Conservation (phyloP, 1,284 basidiomycete species). For the Gymnopus androsaceus region DNA sequence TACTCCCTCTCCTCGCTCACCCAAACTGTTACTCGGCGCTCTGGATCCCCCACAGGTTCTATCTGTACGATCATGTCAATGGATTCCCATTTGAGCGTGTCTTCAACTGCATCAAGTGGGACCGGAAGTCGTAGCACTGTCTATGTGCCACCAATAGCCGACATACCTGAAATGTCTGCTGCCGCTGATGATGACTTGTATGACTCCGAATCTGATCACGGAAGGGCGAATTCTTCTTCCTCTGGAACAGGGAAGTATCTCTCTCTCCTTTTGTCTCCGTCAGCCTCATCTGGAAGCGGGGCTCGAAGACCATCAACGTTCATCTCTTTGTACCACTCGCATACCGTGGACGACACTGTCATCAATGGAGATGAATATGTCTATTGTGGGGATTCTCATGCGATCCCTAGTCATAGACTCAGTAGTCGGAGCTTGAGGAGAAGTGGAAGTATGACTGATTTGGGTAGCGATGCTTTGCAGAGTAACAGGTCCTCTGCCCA, state of each 20-base stretch:
- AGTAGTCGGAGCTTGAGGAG: slow-evolving; percentile 50
- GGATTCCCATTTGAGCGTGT: slow-evolving; percentile 40
- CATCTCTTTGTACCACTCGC: slow-evolving; percentile 56
- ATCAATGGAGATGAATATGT: slow-evolving; percentile 63
- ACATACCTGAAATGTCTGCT: slow-evolving; percentile 59
- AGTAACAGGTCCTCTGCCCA: slow-evolving; percentile 11
- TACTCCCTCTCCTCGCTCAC: slow-evolving; percentile 21
- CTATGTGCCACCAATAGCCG: slow-evolving; percentile 68
- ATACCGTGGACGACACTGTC: slow-evolving; percentile 69
- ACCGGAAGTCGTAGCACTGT: slow-evolving; percentile 65
- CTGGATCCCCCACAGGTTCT: slow-evolving; percentile 71
- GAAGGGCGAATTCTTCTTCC: slow-evolving; percentile 12
- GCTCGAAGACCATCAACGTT: slow-evolving; percentile 37
- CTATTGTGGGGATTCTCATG: slow-evolving; percentile 67
- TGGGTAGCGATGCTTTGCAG: slow-evolving; percentile 65
- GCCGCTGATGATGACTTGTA: slow-evolving; percentile 33
- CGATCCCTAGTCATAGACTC: slow-evolving; percentile 51
- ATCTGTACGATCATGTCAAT: slow-evolving; percentile 69
- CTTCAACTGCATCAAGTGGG: slow-evolving; percentile 24
- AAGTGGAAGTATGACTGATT: slow-evolving; percentile 74
- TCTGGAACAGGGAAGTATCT: slow-evolving; percentile 31
- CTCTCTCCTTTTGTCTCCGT: slow-evolving; percentile 23
- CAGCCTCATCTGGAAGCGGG: slow-evolving; percentile 27
- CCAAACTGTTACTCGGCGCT: slow-evolving; percentile 19
- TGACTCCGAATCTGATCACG: slow-evolving; percentile 31